These are phyloP conservation scores for Murraya koenigii DNA, from an alignment of 345 rosid species.

Conservation along the genomic window DNA sequence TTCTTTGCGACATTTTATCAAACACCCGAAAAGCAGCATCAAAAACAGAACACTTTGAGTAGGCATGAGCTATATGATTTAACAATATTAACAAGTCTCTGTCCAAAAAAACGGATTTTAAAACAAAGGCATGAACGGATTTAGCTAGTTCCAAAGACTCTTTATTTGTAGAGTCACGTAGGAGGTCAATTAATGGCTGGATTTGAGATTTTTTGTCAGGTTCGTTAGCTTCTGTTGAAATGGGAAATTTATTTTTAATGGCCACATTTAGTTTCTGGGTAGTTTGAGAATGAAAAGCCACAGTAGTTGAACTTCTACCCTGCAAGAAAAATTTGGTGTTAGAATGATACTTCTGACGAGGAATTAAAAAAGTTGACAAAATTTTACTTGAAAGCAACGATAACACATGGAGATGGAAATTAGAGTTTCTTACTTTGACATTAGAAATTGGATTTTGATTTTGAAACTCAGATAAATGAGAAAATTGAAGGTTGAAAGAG, in stretches of 20 bases:
- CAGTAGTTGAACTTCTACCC: constrained; percentile 10
- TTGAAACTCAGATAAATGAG: not conserved
- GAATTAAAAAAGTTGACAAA: not conserved
- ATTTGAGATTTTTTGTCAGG: constrained; percentile 9
- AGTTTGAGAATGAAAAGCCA: constrained; percentile 2
- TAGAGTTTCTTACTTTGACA: not conserved
- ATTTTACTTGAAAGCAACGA: not conserved
- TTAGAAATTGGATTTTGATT: not conserved
- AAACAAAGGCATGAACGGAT: constrained; percentile 31
- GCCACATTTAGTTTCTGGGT: not conserved
- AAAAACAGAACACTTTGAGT: constrained; percentile 38
- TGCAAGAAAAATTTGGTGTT: constrained; percentile 8
- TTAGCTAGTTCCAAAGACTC: constrained; percentile 20
- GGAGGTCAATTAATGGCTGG: constrained; percentile 29
- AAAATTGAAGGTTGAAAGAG: not conserved
- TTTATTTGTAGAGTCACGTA: constrained; percentile 29
- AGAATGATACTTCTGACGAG: not conserved
- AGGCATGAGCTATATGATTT: constrained; percentile 30
- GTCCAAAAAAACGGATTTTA: constrained; percentile 16
- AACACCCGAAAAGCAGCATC: constrained; percentile 31
- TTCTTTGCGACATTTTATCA: constrained; percentile 38
- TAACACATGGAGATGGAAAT: not conserved
- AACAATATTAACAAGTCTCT: constrained; percentile 23
- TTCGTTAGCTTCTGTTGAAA: not conserved
- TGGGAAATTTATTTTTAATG: not conserved